Conservation (phyloP, 1,284 basidiomycete genomes). For the Malassezia furfur region DNA sequence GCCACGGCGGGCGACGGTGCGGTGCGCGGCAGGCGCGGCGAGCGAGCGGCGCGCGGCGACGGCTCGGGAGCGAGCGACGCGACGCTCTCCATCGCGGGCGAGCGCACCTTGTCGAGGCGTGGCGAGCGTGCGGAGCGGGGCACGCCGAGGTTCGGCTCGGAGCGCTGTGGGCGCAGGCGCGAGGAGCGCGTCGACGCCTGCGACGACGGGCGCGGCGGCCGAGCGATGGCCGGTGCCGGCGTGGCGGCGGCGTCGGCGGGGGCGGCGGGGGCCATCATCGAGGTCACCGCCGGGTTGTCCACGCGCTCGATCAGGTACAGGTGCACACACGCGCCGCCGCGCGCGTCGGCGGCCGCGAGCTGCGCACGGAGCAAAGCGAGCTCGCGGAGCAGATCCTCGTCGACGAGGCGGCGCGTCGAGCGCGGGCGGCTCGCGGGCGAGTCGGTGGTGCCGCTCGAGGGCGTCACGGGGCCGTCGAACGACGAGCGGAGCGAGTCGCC, state of each 20-base stretch:
- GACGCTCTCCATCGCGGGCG: not conserved
- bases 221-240: too few relatives aligned
- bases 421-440: not conserved
- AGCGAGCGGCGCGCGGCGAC: too few relatives aligned
- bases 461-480: not conserved
- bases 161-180: not conserved
- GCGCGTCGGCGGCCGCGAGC: slow-evolving; percentile 24
- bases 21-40: too few relatives aligned
- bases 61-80: too few relatives aligned
- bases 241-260: not conserved
- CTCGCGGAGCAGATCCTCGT: slow-evolving; percentile 37
- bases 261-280: too few relatives aligned
- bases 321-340: slow-evolving; percentile 25
- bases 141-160: not conserved
- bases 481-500: not conserved
- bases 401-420: slow-evolving; percentile 23
- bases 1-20: not conserved
- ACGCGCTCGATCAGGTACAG: slow-evolving; percentile 36
- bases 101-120: not conserved
- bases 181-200: not conserved
- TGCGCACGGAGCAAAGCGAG: slow-evolving; percentile 31
- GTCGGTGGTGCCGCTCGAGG: not conserved
- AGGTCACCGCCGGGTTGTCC: slow-evolving; percentile 24
- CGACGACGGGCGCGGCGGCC: not conserved
- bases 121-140: not conserved